Base-by-base conservation (phyloP, 1,284 basidiomycete species). In the Moesziomyces antarcticus region DNA sequence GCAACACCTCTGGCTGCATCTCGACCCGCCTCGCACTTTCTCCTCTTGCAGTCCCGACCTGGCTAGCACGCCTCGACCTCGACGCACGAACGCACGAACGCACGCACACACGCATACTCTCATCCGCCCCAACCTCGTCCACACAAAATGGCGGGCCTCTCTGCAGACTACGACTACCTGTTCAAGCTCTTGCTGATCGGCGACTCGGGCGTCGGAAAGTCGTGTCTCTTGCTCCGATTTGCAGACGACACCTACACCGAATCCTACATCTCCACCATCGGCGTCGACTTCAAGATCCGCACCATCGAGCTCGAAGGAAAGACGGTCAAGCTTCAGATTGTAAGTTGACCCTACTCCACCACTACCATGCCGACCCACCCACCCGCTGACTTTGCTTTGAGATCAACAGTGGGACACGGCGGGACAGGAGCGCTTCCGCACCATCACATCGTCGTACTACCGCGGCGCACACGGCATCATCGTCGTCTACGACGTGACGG, bases 221-320 rank as follows among this genome's bases (percentile, higher is more conserved):
- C 85, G 30, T 86, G 86, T 80, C 75, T 86, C 25, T 81, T 86
- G 41, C 80, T 86, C 44, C 85, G 85, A 45, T 86, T 86, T 74
- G 85, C 84, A 50, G 86, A 86, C 78, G 86, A 86, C 79, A 85
- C 85, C 53, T 86, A 86, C 78, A 86, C 85, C 37, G 85, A 86
- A 60, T 84, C 81, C 24, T 86, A 86, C 77, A 86, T 86, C 69
- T 86, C 85, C 30, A 86, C 75, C 30, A 78, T 77, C 66, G 85
- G 85, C 47, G 83, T 99, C 66, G 97, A 99, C 88, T 99, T 99
- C 88, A 99, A 99, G 91, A 99, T 99, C 87, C 89, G 97, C 80
- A 99, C 97, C 50, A 98, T 99, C 85, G 97, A 99, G 86, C 89
- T 99, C 57, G 97, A 99, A 85, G 96, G 96, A 77, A 99, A 98